Conservation (phyloP, 805 yeast genomes). For the Candida incommunis region DNA sequence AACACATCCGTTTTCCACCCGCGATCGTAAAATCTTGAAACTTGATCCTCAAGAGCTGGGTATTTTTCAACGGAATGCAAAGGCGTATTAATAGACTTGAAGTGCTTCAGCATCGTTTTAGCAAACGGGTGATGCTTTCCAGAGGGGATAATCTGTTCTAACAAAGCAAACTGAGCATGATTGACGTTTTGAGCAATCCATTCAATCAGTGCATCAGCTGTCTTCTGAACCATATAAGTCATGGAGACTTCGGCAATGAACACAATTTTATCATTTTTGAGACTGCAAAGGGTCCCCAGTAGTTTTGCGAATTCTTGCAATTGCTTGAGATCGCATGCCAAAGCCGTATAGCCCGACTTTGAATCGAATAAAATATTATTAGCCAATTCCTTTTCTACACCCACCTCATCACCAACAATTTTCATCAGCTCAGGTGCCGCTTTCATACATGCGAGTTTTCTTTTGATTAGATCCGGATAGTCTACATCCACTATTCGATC, state of each 20-base stretch:
- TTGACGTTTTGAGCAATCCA: slow-evolving; percentile 30
- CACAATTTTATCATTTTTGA: slow-evolving; percentile 19
- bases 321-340: slow-evolving; percentile 53
- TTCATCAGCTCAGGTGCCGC: slow-evolving; percentile 31
- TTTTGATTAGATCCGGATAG: slow-evolving; percentile 51
- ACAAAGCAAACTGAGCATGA: slow-evolving; percentile 43
- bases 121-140: slow-evolving; percentile 56
- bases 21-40: slow-evolving; percentile 29
- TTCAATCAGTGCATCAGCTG: slow-evolving; percentile 47
- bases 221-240: slow-evolving; percentile 59
- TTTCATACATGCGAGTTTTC: slow-evolving; percentile 39
- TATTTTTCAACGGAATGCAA: slow-evolving; percentile 48
- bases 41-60: slow-evolving; percentile 36
- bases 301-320: slow-evolving; percentile 23
- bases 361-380: slow-evolving; percentile 22
- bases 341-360: slow-evolving; percentile 31
- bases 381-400: slow-evolving; percentile 10
- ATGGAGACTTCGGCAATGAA: slow-evolving; percentile 75
- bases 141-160: slow-evolving; percentile 61
- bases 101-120: slow-evolving; percentile 60
- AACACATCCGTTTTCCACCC: slow-evolving; percentile 27
- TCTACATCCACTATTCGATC: slow-evolving; percentile 53
- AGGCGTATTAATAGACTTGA: slow-evolving; percentile 51
- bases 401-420: slow-evolving; percentile 27
- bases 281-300: slow-evolving; percentile 9